Percentiles rank a stretch among this genome's conserved stretches.
Conservation (phyloP, 2,329 filamentous ascomycete genomes). For the Drechslerella stenobrocha region DNA sequence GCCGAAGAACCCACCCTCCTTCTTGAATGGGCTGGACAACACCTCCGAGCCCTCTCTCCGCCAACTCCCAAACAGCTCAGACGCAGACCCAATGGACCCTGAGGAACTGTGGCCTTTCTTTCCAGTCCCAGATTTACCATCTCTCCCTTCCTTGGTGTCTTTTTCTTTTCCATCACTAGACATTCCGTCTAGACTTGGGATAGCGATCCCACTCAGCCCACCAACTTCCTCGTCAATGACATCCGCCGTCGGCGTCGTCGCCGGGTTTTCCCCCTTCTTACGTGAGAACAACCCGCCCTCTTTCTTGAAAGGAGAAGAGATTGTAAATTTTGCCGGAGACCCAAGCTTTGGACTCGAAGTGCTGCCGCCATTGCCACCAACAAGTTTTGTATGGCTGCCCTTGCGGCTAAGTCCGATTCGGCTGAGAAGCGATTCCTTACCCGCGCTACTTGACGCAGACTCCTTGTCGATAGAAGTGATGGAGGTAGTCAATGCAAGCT, state of each 20-base stretch:
- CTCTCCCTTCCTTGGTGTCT: slow-evolving; percentile 20
- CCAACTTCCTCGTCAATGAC: slow-evolving; percentile 42
- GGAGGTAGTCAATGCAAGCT: slow-evolving; percentile 26
- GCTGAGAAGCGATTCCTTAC: slow-evolving; percentile 47
- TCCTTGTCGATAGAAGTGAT: slow-evolving; percentile 44
- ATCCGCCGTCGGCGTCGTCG: slow-evolving; percentile 35
- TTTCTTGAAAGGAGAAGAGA: slow-evolving; percentile 52
- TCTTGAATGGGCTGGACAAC: slow-evolving; percentile 40
- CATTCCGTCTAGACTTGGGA: slow-evolving; percentile 18
- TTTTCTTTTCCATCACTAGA: slow-evolving; percentile 12
- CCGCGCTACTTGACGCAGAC: slow-evolving; percentile 42
- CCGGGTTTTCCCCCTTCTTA: slow-evolving; percentile 48
- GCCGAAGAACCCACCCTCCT: slow-evolving; percentile 38
- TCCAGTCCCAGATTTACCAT: neutral
- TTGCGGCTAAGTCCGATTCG: slow-evolving; percentile 50
- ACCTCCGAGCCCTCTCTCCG: slow-evolving; percentile 39
- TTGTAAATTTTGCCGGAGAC: slow-evolving; percentile 52
- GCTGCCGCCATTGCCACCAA: slow-evolving; percentile 18
- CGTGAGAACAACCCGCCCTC: slow-evolving; percentile 51
- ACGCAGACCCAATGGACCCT: slow-evolving; percentile 30
- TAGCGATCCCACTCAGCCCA: slow-evolving; percentile 24
- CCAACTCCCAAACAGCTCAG: slow-evolving; percentile 39
- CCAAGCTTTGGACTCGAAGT: slow-evolving; percentile 49
- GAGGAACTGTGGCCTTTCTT: slow-evolving; percentile 42
- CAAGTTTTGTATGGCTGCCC: slow-evolving; percentile 48